These are phyloP conservation scores for Sordariomycetes sp. DNA, from an alignment of 2,329 filamentous ascomycete species.

Conservation along the genomic window DNA sequence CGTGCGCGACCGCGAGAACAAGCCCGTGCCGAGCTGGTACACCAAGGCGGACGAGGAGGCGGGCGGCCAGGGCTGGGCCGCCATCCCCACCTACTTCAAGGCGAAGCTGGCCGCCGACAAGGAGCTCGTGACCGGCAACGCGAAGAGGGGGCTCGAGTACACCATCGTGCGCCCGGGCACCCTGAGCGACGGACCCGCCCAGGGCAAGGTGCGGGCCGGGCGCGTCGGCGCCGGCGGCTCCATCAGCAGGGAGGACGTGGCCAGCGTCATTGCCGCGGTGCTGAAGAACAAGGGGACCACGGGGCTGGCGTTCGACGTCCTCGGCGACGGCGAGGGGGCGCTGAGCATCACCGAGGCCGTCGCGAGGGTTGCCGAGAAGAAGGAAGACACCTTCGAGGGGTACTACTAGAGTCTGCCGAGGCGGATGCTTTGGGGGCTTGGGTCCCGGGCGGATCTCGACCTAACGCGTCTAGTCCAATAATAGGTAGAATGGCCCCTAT, in stretches of 20 bases:
- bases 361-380: constrained; percentile 21
- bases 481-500: not conserved
- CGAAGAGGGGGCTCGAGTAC: constrained; percentile 25
- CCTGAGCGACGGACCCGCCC: constrained; percentile 23
- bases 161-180: constrained; percentile 31
- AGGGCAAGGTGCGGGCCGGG: constrained; percentile 27
- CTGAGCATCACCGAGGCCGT: constrained; percentile 23
- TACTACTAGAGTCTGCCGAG: constrained; percentile 9
- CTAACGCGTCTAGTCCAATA: not conserved
- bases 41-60: constrained; percentile 21
- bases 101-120: constrained; percentile 31
- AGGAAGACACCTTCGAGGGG: constrained; percentile 18
- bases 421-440: not conserved
- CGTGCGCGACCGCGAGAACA: constrained; percentile 25
- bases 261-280: constrained; percentile 25
- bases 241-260: constrained; percentile 32
- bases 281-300: constrained; percentile 26
- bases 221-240: constrained; percentile 23
- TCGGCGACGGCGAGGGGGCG: constrained; percentile 23
- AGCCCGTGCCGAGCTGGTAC: constrained; percentile 30
- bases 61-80: constrained; percentile 24
- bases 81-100: constrained; percentile 25
- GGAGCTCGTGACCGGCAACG: constrained; percentile 24
- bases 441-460: not conserved
- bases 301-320: constrained; percentile 29